Base-by-base conservation (phyloP, 768 basidiomycete genomes). In the Suillus hirtellus region DNA sequence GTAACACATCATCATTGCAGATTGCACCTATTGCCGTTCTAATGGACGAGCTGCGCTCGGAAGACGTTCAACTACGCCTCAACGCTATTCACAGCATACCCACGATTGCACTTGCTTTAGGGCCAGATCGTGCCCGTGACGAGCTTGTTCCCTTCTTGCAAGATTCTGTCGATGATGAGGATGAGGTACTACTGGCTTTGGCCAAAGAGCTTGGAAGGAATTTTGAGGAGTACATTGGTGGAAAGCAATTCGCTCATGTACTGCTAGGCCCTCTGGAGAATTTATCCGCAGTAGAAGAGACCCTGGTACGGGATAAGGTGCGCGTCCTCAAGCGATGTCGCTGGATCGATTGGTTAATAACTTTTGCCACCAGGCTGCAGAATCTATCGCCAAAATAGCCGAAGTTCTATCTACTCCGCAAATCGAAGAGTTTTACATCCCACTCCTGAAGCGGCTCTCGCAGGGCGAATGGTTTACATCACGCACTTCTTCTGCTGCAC, bases 391-490 rank as follows among this genome's bases (percentile, higher is more conserved):
- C 65, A 95, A 95, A 79, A 83, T 99, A 67, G 89, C 93, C 59
- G 80, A 79, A 56, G 84, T 91, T 55, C 83, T 99, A 52, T 90
- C 89, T 27, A 84, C 89, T 60, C 70, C 82, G 17, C 93, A 96
- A 76, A 81, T 96, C 70, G 95, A 98, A 77, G 88, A 92, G 72
- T 86, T 86, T 75, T 96, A 95, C 78, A 88, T 99, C 64, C 97
- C 97, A 59, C 83, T 99, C 61, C 76, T 99, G 63, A 91, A 89
- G 72, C 88, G 95, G 60, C 84, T 99, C 59, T 89, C 95, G 2
- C 85, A 86, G 63, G 97, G 96, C 63, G 96, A 99, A 78, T 99
- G 97, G 97, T 99, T 99, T 80, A 99, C 97, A 14, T 96, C 95
- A 6, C 86, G 97, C 63, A 97, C 95, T 46, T 98, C 96, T 27